Conservation (phyloP, 768 basidiomycete genomes). For the Macrolepiota albuminosa region DNA sequence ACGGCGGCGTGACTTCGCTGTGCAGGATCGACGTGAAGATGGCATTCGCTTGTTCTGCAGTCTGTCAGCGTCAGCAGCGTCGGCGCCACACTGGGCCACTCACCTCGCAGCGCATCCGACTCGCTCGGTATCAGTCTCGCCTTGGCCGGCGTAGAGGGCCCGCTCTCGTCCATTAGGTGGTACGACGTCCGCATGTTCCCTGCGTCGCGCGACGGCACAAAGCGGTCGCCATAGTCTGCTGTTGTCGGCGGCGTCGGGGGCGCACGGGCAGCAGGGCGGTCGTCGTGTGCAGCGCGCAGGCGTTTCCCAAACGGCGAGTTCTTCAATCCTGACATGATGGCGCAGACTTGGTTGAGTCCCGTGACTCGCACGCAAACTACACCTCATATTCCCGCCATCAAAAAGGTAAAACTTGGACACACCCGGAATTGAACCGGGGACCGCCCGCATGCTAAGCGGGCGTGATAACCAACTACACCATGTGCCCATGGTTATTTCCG, state of each 20-base stretch:
- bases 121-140: constrained; percentile 62
- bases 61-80: background rate
- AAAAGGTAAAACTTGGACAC: background rate
- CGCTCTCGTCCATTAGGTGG: constrained; percentile 56
- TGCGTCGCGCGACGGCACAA: constrained; percentile 61
- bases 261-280: constrained; percentile 20
- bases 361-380: background rate
- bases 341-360: background rate
- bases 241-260: background rate
- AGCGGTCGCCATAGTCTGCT: constrained; percentile 53
- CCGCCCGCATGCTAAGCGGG: background rate
- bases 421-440: background rate
- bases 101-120: constrained; percentile 75
- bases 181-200: constrained; percentile 65
- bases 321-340: constrained; percentile 67
- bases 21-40: constrained; percentile 76
- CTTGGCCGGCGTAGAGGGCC: constrained; percentile 57
- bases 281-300: constrained; percentile 55
- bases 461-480: background rate
- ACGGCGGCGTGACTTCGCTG: constrained; percentile 71
- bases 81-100: constrained; percentile 4
- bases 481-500: background rate
- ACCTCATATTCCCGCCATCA: no score
- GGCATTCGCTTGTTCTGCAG: constrained; percentile 76
- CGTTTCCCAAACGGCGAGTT: constrained; percentile 85